Evolutionary conservation across 352 stramenopile genomes (phyloP).

Genomic region (Globisporangium mamillatum): DNA sequence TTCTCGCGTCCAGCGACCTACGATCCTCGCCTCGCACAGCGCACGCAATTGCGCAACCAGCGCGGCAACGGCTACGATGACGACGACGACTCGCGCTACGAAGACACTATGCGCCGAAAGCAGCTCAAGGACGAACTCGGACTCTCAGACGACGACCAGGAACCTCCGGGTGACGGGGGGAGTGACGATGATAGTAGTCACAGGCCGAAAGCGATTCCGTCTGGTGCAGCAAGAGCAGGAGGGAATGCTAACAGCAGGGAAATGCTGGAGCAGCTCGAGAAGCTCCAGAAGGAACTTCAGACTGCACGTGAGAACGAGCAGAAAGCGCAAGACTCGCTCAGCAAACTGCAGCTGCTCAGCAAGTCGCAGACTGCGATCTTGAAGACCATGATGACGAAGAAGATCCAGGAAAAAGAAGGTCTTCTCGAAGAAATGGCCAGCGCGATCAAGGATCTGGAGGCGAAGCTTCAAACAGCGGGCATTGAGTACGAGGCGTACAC

Average conservation of each 20-base stretch:
- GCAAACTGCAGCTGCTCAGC: conserved; percentile 78
- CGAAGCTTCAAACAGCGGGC: conserved; percentile 50
- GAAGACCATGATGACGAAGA: conserved; percentile 83
- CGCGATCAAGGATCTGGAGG: conserved; percentile 62
- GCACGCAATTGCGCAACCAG: conserved; percentile 35
- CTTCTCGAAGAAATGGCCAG: conserved; percentile 61
- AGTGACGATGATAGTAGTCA: conserved; percentile 13
- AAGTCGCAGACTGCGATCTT: conserved; percentile 83
- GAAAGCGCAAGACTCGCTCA: conserved; percentile 73
- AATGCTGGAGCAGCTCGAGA: conserved; percentile 43
- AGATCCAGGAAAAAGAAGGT: conserved; percentile 64
- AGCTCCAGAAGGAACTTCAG: conserved; percentile 51
- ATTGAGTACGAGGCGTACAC: conserved; percentile 37
- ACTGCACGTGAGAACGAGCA: conserved; percentile 64
- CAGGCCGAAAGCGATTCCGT: conserved; percentile 4
- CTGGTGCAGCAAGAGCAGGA: conserved; percentile 4
- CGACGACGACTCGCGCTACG: conserved; percentile 38
- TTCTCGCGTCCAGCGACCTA: conserved; percentile 86
- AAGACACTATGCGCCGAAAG: conserved; percentile 48
- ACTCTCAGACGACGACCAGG: conserved; percentile 63
- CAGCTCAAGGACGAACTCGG: conserved; percentile 78
- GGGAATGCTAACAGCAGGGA: conserved; percentile 8
- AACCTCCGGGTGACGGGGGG: not conserved
- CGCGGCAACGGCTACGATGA: conserved; percentile 35
- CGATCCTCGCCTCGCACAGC: conserved; percentile 66